Percentiles rank a stretch among this genome's conserved stretches.
Evolutionary conservation across 305 asterid genomes (phyloP).

Genomic region (Fraxinus nigra): DNA sequence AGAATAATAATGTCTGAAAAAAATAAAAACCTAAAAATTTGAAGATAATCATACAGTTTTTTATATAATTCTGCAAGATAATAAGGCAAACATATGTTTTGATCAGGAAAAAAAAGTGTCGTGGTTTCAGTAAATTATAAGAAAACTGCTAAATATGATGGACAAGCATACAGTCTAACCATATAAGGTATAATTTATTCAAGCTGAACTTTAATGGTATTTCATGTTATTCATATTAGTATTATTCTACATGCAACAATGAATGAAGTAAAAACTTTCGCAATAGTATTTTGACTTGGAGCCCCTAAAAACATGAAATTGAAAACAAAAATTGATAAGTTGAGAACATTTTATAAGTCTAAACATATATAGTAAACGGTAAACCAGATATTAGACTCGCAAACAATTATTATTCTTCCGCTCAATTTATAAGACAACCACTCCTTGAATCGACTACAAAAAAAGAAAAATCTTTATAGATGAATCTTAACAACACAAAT

Average conservation of each 20-base stretch:
- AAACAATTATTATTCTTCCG: neutral
- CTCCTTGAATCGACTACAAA: neutral
- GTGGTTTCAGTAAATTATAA: neutral
- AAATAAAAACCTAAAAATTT: neutral
- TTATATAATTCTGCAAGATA: neutral
- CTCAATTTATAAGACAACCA: neutral
- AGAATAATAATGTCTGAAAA: neutral
- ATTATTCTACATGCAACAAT: neutral
- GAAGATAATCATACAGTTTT: neutral
- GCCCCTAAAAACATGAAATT: neutral
- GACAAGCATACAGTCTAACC: neutral
- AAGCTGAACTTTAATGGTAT: neutral
- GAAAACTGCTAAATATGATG: neutral
- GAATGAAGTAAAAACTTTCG: neutral
- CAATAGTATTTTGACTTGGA: neutral
- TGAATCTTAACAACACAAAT: neutral
- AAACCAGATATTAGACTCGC: neutral
- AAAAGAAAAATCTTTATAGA: neutral
- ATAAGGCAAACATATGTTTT: neutral
- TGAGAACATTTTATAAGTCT: neutral
- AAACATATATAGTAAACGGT: neutral
- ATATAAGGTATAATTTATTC: neutral
- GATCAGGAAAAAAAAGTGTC: neutral
- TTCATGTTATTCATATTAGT: neutral
- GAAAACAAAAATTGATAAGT: neutral